These are phyloP conservation scores for Xylaria sp. DNA, from an alignment of 2,329 filamentous ascomycete species.

Conservation along the genomic window DNA sequence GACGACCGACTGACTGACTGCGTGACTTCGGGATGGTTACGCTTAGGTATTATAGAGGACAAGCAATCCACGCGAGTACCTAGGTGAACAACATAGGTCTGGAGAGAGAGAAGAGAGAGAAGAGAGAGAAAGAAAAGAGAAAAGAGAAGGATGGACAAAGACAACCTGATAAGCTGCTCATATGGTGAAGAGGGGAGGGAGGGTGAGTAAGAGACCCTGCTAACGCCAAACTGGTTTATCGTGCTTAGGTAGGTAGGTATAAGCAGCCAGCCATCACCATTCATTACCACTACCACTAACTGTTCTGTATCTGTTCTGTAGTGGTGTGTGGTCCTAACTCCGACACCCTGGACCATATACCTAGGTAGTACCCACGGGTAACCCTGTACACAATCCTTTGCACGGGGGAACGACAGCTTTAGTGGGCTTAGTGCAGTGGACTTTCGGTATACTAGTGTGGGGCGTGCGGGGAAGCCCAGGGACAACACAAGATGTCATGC, in stretches of 20 bases:
- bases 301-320: neutral
- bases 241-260: too few relatives aligned
- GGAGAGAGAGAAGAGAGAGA: neutral
- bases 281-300: neutral
- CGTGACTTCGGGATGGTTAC: neutral
- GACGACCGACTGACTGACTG: neutral
- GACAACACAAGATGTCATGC: conserved; percentile 1
- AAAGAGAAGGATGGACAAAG: too few relatives aligned
- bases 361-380: neutral
- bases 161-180: neutral
- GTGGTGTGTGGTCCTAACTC: neutral
- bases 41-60: neutral
- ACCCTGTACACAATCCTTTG: neutral
- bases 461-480: conserved; percentile 19
- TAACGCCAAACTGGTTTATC: too few relatives aligned
- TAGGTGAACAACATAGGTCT: neutral
- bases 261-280: neutral
- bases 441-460: neutral
- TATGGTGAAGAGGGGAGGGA: neutral
- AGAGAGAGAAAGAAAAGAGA: too few relatives aligned
- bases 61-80: neutral
- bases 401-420: neutral
- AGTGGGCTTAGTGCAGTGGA: neutral
- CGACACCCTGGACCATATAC: neutral
- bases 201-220: neutral